Base-by-base conservation (phyloP, 2,329 filamentous ascomycete genomes). In the Beauveria bassiana region DNA sequence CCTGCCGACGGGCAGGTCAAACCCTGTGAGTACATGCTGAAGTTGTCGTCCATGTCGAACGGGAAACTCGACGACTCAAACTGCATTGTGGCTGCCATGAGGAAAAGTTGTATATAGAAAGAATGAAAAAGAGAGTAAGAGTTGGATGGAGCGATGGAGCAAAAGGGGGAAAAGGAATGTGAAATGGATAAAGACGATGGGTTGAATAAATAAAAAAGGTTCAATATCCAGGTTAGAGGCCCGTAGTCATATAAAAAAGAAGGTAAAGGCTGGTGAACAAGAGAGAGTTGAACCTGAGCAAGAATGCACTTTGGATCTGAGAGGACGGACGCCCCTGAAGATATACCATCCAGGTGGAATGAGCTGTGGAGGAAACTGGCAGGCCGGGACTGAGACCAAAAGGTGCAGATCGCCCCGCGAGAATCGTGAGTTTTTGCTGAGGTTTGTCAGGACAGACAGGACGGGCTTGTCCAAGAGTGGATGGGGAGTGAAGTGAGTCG, bases 271-370 rank as follows among this genome's bases (percentile, higher is more conserved):
- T n/a, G 42, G 38, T 62, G 38, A 57, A 47, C n/a, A 40, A 56
- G 53, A 55, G 50, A 56, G 47, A 54, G 63, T 57, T 26, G 58
- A 45, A 59, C 51, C 57, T 61, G 61, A 40, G 24, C 52, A 52
- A 59, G 50, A 57, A 60, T 53, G 43, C 42, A 49, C 20, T 63
- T 61, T 60, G 46, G 40, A 46, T 64, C 67, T 63, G 66, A 66
- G 65, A 69, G 65, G 73, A 73, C 68, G 73, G 72, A 71, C 68
- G 67, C 68, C 69, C 67, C 68, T 72, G 69, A 76, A 77, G 73
- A 75, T 77, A 77, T 77, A 77, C 67, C 67, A 67, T 67, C 64
- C 68, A 70, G 67, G 65, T 70, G 73, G 72, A 76, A 75, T 75
- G 74, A 67, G 66, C 64, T 64, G 67, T 65, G 64, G 70, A 70